Base-by-base conservation (phyloP, 257 asterid genomes). In the Ehretia macrophylla region DNA sequence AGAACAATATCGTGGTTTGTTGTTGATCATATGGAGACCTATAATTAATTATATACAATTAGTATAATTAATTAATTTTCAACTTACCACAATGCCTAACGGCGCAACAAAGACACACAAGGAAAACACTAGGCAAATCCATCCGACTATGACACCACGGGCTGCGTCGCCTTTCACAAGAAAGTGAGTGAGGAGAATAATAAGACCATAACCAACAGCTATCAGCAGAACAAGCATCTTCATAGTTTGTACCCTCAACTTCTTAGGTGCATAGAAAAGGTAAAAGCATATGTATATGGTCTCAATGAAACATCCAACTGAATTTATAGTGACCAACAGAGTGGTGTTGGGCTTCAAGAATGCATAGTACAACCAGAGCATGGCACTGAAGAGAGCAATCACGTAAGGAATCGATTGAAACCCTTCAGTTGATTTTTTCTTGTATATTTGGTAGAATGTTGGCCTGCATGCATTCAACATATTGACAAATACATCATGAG, bases 341-440 rank as follows among this genome's bases (percentile, higher is more conserved):
- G 88, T 78, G 3, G 90, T 71, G 57, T 84, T 72, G 0, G 81
- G 65, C 56, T 82, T 87, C 45, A 87, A 78, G 10, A 75, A 75
- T 1, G 95, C 95, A 8, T 87, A 87, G 72, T 87, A 84, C 11
- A 87, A 79, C 94, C 86, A 82, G 32, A 87, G 56, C 87, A 76
- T 78, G 5, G 94, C 83, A 32, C 90, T 82, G 68, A 87, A 87
- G 10, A 84, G 56, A 3, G 82, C 90, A 13, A 79, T 75, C 22
- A 76, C 67, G 16, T 84, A 84, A 0, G 94, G 90, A 20, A 82
- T 44, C 0, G 83, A 76, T 59, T 84, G 94, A 22, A 72, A 87
- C 32, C 88, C 95, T 51, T 78, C 81, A 0, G 83, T 64, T 6
- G 95, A 75, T 70, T 77, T 79, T 51, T 63, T 84, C 90, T 76